phyloP scores from a whole-genome alignment of 331 rosid species.

The Arachis monticola region DNA sequence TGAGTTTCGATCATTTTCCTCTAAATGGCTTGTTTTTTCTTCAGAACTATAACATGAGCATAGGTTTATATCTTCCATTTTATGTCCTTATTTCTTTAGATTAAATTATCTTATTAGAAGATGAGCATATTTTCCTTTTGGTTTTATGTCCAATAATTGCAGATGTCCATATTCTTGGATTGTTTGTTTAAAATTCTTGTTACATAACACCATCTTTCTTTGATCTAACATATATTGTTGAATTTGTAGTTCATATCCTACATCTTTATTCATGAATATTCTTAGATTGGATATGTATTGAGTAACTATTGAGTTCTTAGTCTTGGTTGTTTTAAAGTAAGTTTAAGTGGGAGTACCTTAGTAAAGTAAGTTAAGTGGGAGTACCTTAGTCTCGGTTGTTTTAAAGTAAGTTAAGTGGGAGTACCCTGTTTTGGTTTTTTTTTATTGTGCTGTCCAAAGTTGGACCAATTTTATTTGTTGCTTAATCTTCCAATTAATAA shows the following conservation, averaged over 20 bases:
- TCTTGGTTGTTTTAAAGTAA: too few species aligned
- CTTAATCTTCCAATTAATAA: too few species aligned
- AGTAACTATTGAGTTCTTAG: too few species aligned
- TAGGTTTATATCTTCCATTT: neutral
- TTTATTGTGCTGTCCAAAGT: too few species aligned
- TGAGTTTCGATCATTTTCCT: conserved; percentile 48
- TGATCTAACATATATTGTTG: conserved; percentile 13
- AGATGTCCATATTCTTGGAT: conserved; percentile 24
- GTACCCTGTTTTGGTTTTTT: too few species aligned
- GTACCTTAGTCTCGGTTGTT: too few species aligned
- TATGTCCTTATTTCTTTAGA: conserved; percentile 17
- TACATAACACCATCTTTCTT: conserved; percentile 7
- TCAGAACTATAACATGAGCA: neutral
- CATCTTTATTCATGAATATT: neutral
- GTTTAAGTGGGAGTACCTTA: too few species aligned
- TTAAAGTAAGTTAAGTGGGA: too few species aligned
- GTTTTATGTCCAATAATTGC: neutral
- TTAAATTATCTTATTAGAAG: conserved; percentile 3
- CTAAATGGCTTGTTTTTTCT: conserved; percentile 20
- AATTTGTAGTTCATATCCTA: neutral
- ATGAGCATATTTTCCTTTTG: conserved; percentile 3
- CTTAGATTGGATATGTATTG: neutral
- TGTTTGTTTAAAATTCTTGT: conserved; percentile 2
- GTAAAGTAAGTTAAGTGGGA: too few species aligned
- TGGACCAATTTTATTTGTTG: too few species aligned